phyloP scores from a whole-genome alignment of 148 eudicot genomes.

The Polygonum maritimum region DNA sequence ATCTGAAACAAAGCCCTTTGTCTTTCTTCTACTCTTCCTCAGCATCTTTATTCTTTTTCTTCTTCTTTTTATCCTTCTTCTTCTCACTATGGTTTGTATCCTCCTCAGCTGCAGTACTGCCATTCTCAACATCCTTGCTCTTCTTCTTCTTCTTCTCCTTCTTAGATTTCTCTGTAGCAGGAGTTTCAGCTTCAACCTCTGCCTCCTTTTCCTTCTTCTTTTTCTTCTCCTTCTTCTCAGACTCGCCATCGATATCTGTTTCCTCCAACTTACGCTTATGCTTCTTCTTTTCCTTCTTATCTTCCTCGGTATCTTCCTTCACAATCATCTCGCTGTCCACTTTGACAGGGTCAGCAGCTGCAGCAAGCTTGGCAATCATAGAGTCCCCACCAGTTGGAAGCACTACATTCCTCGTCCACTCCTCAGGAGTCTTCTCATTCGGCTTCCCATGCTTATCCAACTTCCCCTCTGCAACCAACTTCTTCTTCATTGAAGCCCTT shows the following conservation, averaged over 20 bases:
- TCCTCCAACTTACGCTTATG: conserved; percentile 42
- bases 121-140: conserved; percentile 31
- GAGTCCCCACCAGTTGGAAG: conserved; percentile 75
- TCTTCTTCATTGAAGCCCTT: conserved; percentile 82
- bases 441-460: conserved; percentile 84
- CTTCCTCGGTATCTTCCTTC: conserved; percentile 26
- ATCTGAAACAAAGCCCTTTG: not conserved
- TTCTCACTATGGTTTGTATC: conserved; percentile 37
- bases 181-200: not conserved
- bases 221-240: conserved; percentile 17
- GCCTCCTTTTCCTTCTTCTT: conserved; percentile 21
- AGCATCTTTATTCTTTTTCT: conserved; percentile 49
- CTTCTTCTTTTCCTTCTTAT: conserved; percentile 29
- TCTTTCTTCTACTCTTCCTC: conserved; percentile 26
- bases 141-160: conserved; percentile 39
- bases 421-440: conserved; percentile 64
- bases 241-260: conserved; percentile 27
- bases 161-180: conserved; percentile 43
- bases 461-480: conserved; percentile 72
- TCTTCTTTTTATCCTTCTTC: conserved; percentile 56
- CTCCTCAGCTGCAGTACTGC: conserved; percentile 16
- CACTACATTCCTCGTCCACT: conserved; percentile 84
- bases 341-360: conserved; percentile 30
- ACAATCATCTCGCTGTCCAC: conserved; percentile 19
- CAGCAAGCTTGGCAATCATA: conserved; percentile 60